Evolutionary conservation across 176 grass and related monocot genomes (phyloP), one percentile per base, ranked within the genome.

Genomic region (Elymus sibiricus): DNA sequence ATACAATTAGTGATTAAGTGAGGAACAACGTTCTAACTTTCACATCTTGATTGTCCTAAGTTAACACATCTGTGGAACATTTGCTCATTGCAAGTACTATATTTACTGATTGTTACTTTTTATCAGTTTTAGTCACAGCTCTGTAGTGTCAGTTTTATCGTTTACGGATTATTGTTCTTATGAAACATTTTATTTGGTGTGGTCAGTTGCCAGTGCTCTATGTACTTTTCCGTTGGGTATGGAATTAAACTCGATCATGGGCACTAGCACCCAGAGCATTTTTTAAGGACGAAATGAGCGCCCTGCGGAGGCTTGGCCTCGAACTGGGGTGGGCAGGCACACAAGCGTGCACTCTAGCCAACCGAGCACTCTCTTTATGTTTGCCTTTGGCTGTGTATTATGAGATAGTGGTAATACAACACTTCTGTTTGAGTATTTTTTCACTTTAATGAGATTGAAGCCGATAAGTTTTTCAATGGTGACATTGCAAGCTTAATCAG

Each of bases 401-500:
- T 34, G 77, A 28, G 47, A 55, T 56, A 55, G 74, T 63, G 38
- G 11, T 19, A 37, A 2, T 76, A 11, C 15, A 1, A 8, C 12
- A 4, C 22, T 69, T 85, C 34, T 17, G 74, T 31, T 39, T 78
- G 6, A 44, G 60, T 43, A 68, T 77, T 27, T 16, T 39, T 25
- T 13, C 64, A 35, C 21, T 81, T 79, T 79, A 65, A 34, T 16
- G 27, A 34, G n/a, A 71, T 40, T n/a, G 39, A 25, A 43, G 69
- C 11, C 46, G 76, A 13, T 4, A 74, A 88, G 8, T 38, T 4
- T 61, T 51, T 64, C 0, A 22, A 21, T 71, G 39, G 24, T 29
- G 71, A 56, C 26, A 26, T 2, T 82, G 6, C 19, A 29, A 49
- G 67, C 44, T 74, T 64, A 32, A 79, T 85, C 55, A 98, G 95